Evolutionary conservation across 2,329 filamentous ascomycete genomes (phyloP).

Genomic region (Sclerotinia spermophila): DNA sequence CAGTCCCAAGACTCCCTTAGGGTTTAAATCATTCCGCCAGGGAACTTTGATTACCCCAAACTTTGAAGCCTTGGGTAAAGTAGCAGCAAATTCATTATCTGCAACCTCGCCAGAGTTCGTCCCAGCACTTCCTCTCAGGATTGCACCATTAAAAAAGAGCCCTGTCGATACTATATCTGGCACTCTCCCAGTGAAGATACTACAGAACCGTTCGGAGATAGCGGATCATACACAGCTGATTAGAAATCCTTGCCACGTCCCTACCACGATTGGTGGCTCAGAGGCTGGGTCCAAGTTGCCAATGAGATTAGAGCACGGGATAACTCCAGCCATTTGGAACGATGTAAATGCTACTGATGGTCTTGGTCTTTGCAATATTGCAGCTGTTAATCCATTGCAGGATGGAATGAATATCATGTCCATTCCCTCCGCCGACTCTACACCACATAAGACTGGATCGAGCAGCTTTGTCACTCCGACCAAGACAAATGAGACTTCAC

Average conservation of each 20-base stretch:
- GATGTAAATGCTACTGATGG: background rate
- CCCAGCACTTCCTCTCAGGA: background rate
- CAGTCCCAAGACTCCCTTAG: constrained; percentile 5
- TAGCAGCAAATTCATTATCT: constrained; percentile 9
- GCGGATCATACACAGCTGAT: background rate
- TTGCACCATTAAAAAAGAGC: background rate
- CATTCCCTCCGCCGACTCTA: background rate
- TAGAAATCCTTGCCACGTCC: background rate
- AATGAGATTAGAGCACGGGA: background rate
- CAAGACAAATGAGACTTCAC: background rate
- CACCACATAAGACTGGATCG: background rate
- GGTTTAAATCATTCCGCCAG: constrained; percentile 15
- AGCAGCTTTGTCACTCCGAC: background rate
- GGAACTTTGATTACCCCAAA: constrained; percentile 16
- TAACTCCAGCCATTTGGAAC: background rate
- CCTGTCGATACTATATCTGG: background rate
- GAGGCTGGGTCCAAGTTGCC: background rate
- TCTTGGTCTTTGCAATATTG: background rate
- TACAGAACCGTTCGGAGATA: background rate
- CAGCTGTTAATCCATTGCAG: background rate
- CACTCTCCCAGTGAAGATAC: background rate
- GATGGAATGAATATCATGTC: background rate
- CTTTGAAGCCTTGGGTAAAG: background rate
- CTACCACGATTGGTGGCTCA: background rate
- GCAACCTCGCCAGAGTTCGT: constrained; percentile 18